Base-by-base conservation (phyloP, 2,329 filamentous ascomycete genomes). In the Alternaria ventricosa region DNA sequence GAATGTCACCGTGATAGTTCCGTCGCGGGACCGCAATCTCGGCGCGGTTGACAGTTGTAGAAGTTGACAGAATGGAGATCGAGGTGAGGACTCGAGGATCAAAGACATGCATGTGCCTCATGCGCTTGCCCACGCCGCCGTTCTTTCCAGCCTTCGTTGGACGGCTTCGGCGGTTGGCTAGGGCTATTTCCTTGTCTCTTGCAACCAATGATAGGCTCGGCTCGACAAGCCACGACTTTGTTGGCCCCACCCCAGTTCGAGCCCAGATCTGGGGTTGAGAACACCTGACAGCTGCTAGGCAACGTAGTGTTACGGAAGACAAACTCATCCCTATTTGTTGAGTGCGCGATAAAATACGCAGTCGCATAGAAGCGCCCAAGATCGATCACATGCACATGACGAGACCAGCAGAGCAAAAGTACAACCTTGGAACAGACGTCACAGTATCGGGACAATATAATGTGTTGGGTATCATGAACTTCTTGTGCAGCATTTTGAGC, bases 401-500 rank as follows among this genome's bases (percentile, higher is more conserved):
- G 11, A 18, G 13, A 18, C 7, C 4, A 25, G 18, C 43, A 45
- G 15, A 27, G 30, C 9, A 20, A 45, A 27, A 25, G 11, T 22
- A 50, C 18, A 25, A 36, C 4, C 7, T n/a, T 36, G 33, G 33
- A 36, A n/a, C 13, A 18, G 11, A 47, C 46, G 27, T 63, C 55
- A 63, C 60, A 36, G 41, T 47, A 50, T 18, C 10, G 56, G 15
- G 27, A 36, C 23, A 6, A 53, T 50, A 23, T 51, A 44, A n/a
- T 55, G 47, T 47, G n/a, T 67, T 68, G 66, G 69, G 68, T 71
- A 64, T 67, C 66, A 62, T 71, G 66, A 71, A 73, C 70, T 71
- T 69, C 64, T 67, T 60, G 64, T 71, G 63, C 58, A 68, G 68
- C 69, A 69, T 71, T 75, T 72, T 71, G 54, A 64, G 64, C 70